Evolutionary conservation across 805 yeast species (phyloP).

Genomic region (Barnettozyma populi): DNA sequence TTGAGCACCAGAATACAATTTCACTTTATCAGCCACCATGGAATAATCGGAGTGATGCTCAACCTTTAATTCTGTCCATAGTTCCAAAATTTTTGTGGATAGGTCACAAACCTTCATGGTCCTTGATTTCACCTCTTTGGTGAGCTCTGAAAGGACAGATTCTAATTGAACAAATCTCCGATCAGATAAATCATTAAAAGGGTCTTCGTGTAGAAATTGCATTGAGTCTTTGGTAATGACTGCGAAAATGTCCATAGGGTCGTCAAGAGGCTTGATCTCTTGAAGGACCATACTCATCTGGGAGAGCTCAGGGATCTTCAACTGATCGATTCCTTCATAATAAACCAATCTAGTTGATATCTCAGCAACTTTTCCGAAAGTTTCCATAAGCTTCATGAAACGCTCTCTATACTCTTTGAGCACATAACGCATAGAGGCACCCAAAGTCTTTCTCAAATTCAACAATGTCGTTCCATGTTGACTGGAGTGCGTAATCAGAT

Average conservation of each 20-base stretch:
- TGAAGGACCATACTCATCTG: constrained; percentile 7
- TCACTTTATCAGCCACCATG: constrained; percentile 17
- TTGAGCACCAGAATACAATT: background rate
- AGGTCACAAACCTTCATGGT: constrained; percentile 6
- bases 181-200: constrained; percentile 22
- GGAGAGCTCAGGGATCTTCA: constrained; percentile 17
- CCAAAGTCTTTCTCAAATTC: constrained; percentile 28
- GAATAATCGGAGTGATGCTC: constrained; percentile 16
- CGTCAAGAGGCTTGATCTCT: constrained; percentile 4
- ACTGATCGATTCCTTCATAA: background rate
- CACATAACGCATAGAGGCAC: constrained; percentile 28
- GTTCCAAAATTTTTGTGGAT: constrained; percentile 11
- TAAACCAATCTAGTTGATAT: constrained; percentile 10
- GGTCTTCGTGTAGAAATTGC: constrained; percentile 17
- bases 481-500: constrained; percentile 25
- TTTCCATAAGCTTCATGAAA: constrained; percentile 20
- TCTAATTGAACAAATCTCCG: constrained; percentile 7
- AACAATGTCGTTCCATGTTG: constrained; percentile 29
- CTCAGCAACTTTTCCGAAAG: constrained; percentile 4
- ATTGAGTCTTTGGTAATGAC: constrained; percentile 15
- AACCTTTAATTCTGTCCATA: constrained; percentile 23
- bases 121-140: constrained; percentile 20
- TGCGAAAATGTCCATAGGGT: constrained; percentile 18
- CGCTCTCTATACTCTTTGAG: constrained; percentile 28
- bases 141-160: constrained; percentile 9